These are phyloP conservation scores for Gracilaria domingensis DNA, from an alignment of 23 red algal genomes.

Conservation along the genomic window DNA sequence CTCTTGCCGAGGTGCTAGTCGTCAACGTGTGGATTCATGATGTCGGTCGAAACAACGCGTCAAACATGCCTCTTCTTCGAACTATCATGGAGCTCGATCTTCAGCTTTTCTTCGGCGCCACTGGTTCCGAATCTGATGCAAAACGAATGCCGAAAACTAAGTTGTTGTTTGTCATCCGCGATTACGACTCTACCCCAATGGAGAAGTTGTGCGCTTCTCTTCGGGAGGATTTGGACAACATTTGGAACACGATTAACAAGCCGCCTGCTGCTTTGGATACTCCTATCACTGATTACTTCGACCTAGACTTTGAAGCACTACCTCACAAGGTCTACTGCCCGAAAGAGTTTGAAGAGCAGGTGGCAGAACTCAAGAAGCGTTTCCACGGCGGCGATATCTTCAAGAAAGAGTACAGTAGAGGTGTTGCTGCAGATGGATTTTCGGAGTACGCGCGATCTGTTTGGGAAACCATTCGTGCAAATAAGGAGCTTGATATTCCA, in stretches of 20 bases:
- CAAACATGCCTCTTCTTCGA: constrained; percentile 88
- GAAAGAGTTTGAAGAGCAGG: constrained; percentile 68
- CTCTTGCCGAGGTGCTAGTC: constrained; percentile 88
- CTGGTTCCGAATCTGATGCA: constrained; percentile 20
- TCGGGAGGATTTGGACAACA: constrained; percentile 79
- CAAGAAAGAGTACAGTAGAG: constrained; percentile 75
- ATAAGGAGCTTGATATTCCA: constrained; percentile 96
- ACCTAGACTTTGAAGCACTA: constrained; percentile 86
- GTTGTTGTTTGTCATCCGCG: constrained; percentile 92
- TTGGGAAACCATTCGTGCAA: constrained; percentile 94
- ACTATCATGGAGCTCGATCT: constrained; percentile 95
- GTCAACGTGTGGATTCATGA: constrained; percentile 98
- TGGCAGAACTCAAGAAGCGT: constrained; percentile 52
- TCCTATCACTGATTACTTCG: constrained; percentile 82
- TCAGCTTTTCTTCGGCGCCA: constrained; percentile 82
- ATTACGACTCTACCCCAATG: constrained; percentile 91
- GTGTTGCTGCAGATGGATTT: constrained; percentile 90
- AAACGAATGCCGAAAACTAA: constrained; percentile 85
- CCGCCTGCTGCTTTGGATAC: constrained; percentile 59
- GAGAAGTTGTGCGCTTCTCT: constrained; percentile 79
- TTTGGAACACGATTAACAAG: constrained; percentile 92
- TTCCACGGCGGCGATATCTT: constrained; percentile 84
- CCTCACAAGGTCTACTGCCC: constrained; percentile 88
- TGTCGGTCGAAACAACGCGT: constrained; percentile 93
- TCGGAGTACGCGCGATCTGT: constrained; percentile 76